A percentile compares a stretch with the other conserved stretches of the same genome.
Evolutionary conservation across 2,329 filamentous ascomycete species (phyloP).

Genomic region (Sporothrix mexicana): DNA sequence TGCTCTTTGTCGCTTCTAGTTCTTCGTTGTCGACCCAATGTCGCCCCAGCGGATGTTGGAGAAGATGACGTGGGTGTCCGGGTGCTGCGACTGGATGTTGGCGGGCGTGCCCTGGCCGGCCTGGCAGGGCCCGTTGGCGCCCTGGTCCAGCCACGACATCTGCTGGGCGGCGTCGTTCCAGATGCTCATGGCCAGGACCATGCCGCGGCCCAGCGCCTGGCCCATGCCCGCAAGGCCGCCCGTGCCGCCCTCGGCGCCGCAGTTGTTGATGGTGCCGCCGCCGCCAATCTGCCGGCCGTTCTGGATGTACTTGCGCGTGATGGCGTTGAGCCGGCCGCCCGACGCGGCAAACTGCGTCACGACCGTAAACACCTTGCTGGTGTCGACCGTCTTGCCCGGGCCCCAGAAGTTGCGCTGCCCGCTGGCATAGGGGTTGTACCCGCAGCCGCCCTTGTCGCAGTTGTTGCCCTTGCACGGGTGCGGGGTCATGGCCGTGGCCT

Average conservation of each 20-base stretch:
- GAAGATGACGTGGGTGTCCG: constrained; percentile 50
- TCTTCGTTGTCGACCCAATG: constrained; percentile 48
- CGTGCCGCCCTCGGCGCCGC: constrained; percentile 36
- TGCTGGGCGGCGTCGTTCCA: constrained; percentile 55
- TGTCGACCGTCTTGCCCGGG: constrained; percentile 51
- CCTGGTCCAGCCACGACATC: constrained; percentile 58
- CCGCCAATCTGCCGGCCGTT: constrained; percentile 39
- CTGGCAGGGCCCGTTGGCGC: constrained; percentile 50
- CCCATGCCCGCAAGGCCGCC: constrained; percentile 48
- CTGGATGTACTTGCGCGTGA: constrained; percentile 43
- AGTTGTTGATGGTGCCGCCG: constrained; percentile 33
- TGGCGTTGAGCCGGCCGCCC: constrained; percentile 36
- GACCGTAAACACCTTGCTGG: constrained; percentile 46
- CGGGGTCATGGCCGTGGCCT: constrained; percentile 48
- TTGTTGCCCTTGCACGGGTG: constrained; percentile 49
- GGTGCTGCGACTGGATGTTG: constrained; percentile 47
- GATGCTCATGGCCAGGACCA: constrained; percentile 55
- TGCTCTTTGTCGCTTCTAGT: background rate
- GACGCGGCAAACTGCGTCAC: constrained; percentile 53
- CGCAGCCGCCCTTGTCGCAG: constrained; percentile 47
- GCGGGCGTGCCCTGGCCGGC: constrained; percentile 49
- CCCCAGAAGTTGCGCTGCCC: constrained; percentile 43
- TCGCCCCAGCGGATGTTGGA: constrained; percentile 55
- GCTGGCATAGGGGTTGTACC: constrained; percentile 45
- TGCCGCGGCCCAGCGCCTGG: constrained; percentile 33